Base-by-base conservation (phyloP, 495 filamentous ascomycete genomes). In the Penicillium egyptiacum region DNA sequence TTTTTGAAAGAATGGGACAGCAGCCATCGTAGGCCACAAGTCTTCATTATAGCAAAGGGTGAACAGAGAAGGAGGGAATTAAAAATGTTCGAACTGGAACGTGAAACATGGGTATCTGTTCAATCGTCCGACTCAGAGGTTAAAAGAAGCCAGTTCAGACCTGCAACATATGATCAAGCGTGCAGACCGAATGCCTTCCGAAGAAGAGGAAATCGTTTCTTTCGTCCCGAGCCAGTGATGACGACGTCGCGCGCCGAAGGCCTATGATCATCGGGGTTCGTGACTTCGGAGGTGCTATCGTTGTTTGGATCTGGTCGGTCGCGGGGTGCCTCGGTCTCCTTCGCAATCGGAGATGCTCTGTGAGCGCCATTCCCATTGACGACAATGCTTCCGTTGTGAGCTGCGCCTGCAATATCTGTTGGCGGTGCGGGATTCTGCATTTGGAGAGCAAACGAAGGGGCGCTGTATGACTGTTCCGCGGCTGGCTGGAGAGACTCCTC, bases 131-230 rank as follows among this genome's bases (percentile, higher is more conserved):
- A 48, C 16, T 17, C 35, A 39, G 17, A 17, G 1, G 10, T 11
- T 6, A 48, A 3, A 26, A 6, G 8, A 31, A 6, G 45, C 7
- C 16, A 20, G 3, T 10, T 23, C 5, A 37, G 20, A 55, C 39
- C 14, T 5, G 17, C 39, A 22, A 44, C 26, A 26, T 14, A 33
- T 17, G 23, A 50, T 77, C 57, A 79, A 45, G 60, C 55, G 40
- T 72, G 68, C 52, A 81, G 60, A 10, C 78, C 74, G 47, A 83
- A 76, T 26, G 78, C 79, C 56, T 77, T 80, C 22, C 77, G 68
- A 50, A 83, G 64, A 51, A 72, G 65, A 1, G 71, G 72, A 51
- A 83, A 81, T 51, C 78, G 75, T 60, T 77, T 83, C 67, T 81
- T 81, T 51, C 78, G 78, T 35, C 71, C 73, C 10, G 73, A 70